Base-by-base conservation (phyloP, 805 yeast species). In the Saccharomycopsis amapae region DNA sequence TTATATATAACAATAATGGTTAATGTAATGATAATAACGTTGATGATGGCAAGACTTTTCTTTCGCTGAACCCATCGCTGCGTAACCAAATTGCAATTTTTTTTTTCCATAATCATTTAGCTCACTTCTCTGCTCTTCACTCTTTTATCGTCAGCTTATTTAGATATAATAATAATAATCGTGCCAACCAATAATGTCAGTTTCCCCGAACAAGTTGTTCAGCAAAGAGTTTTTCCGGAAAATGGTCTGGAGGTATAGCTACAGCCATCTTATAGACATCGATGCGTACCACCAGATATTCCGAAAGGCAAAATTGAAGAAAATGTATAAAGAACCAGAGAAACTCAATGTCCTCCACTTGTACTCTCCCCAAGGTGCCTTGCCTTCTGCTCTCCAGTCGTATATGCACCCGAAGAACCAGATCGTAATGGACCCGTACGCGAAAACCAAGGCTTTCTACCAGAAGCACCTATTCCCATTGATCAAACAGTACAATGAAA, bases 361-460 rank as follows among this genome's bases (percentile, higher is more conserved):
- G 9, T 77, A 78, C 52, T 67, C 83, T 0, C 80, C 83, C 1
- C 68, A 72, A 26, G 78, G 84, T 3, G 63, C 79, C 1, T 75
- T 81, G 54, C 73, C 89, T 0, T 66, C 79, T 1, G 73, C 79
- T 51, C 56, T 89, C n/a, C 70, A 84, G 58, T 69, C 78, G 44
- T 67, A 66, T 25, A 62, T 82, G 12, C 62, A 72, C 33, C 96
- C 96, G 0, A 60, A 64, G 28, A 75, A 72, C 23, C 88, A 88
- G 56, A 54, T 82, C 0, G 51, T 86, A 3, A 63, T 85, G 60
- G 93, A 85, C 49, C 63, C 71, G 5, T 66, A 75, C 36, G 26
- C 38, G 5, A 43, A 43, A 19, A 34, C 19, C 17, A 25, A 19
- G 12, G 24, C 36, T n/a, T 22, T 38, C 20, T 24, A 39, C 15